Evolutionary conservation across 148 eudicot species (phyloP).

Genomic region (Chenopodium berlandieri): DNA sequence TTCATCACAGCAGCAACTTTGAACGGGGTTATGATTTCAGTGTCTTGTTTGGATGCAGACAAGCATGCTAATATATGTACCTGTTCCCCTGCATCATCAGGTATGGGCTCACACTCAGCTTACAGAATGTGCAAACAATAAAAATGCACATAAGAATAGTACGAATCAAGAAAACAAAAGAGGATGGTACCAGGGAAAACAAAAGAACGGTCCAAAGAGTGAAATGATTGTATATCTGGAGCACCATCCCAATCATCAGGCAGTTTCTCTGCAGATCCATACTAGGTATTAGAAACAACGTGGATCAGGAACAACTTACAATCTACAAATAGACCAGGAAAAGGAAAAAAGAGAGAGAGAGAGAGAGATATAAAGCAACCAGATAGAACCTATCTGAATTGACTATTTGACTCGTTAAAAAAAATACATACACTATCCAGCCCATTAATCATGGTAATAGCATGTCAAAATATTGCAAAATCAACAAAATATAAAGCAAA

Average conservation of each 20-base stretch:
- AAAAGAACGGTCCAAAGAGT: conserved; percentile 76
- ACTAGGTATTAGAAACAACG: conserved; percentile 16
- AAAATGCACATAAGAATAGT: neutral
- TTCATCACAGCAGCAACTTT: conserved; percentile 90
- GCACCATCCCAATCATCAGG: conserved; percentile 66
- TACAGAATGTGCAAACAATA: conserved; percentile 2
- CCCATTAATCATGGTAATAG: neutral
- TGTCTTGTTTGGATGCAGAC: conserved; percentile 74
- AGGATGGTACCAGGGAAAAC: conserved; percentile 68
- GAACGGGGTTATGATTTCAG: conserved; percentile 86
- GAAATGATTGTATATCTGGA: conserved; percentile 59
- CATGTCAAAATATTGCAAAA: neutral
- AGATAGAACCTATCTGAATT: neutral
- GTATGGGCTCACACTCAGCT: conserved; percentile 4
- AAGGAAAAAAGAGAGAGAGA: neutral
- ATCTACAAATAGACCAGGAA: neutral
- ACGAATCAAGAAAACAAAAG: neutral
- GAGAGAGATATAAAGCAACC: neutral
- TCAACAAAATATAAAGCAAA: no score
- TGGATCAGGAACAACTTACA: neutral
- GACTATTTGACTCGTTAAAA: neutral
- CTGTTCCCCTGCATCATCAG: conserved; percentile 67
- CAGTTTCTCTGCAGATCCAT: conserved; percentile 53
- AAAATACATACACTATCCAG: neutral
- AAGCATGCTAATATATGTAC: conserved; percentile 81